Percentiles rank a stretch among this genome's conserved stretches.
Evolutionary conservation across 2,329 filamentous ascomycete genomes (phyloP).

Genomic region (Pseudogymnoascus sp.): DNA sequence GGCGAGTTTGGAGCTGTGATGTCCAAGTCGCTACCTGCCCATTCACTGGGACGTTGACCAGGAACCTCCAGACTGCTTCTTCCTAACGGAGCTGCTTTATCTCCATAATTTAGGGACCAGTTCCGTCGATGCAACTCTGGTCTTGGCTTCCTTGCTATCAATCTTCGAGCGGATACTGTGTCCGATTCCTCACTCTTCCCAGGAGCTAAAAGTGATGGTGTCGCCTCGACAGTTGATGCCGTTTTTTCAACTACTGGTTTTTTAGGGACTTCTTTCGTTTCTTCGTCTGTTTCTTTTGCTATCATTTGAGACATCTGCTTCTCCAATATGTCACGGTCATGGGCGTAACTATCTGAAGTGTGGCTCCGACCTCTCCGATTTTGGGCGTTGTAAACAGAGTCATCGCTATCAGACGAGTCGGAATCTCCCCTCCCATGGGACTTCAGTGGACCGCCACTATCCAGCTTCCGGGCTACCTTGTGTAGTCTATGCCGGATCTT

Average conservation of each 20-base stretch:
- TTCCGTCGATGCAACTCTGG: neutral
- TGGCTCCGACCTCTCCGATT: constrained; percentile 35
- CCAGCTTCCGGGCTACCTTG: constrained; percentile 7
- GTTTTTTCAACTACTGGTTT: constrained; percentile 15
- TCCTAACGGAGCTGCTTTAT: neutral
- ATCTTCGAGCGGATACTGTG: neutral
- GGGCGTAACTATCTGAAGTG: constrained; percentile 37
- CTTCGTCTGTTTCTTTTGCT: constrained; percentile 40
- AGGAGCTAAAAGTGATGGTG: constrained; percentile 12
- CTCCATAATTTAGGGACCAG: constrained; percentile 5
- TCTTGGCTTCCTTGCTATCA: constrained; percentile 1
- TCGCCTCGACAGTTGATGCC: constrained; percentile 16
- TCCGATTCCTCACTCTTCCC: constrained; percentile 9
- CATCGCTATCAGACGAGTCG: constrained; percentile 51
- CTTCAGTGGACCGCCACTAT: constrained; percentile 27
- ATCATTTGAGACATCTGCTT: constrained; percentile 56
- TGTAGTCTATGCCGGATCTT: neutral
- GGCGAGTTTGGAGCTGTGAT: constrained; percentile 34
- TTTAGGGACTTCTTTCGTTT: constrained; percentile 20
- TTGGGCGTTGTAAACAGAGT: constrained; percentile 29
- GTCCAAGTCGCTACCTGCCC: constrained; percentile 26
- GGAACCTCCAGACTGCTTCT: constrained; percentile 41
- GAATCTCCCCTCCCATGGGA: constrained; percentile 48
- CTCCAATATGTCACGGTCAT: constrained; percentile 45
- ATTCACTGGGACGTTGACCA: constrained; percentile 16